Base-by-base conservation (phyloP, 2,329 filamentous ascomycete genomes). In the Coccinonectria pachysandricola region DNA sequence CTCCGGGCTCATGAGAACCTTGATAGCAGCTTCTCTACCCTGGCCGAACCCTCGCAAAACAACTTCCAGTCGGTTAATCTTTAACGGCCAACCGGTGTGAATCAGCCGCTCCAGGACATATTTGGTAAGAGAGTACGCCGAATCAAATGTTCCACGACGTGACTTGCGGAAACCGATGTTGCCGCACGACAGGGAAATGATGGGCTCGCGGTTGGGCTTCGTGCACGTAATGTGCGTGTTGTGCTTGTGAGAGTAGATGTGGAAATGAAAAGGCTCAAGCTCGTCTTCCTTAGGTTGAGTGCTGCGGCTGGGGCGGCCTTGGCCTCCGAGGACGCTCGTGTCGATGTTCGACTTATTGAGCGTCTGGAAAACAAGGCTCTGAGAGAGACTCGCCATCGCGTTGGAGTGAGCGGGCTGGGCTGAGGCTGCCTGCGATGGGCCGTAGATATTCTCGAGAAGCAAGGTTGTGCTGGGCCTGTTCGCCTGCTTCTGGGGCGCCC, bases 141-240 rank as follows among this genome's bases (percentile, higher is more conserved):
- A 79, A 58, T 98, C 91, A 60, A 91, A 98, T 31, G 75, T 71
- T 35, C 81, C 78, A 39, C 91, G 74, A 25, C 77, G 74, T 11
- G 74, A 65, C 60, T 96, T 92, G 46, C 69, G 71, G 62, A 95
- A 95, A n/a, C 88, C 88, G 33, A 98, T 74, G 48, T 94, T 86
- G 24, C 91, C 91, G 32, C 78, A 72, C 2, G 81, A 82, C 43
- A 93, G 57, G 8, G 79, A 85, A 38, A 98, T 65, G 39, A 96
- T 71, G 15, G 84, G 72, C 38, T 84, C 72, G 24, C 79, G 70
- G 52, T 85, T 77, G 15, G 91, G 87, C 47, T 79, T 77, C 12
- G 86, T 84, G 40, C 95, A 72, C 2, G 87, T 95, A 46, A 98
- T 71, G 57, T 96, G 85, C 12, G 84, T 91, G 63, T 98, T 98